These are phyloP conservation scores for Cymodocea nodosa DNA, from an alignment of 116 monocot species.

Conservation along the genomic window DNA sequence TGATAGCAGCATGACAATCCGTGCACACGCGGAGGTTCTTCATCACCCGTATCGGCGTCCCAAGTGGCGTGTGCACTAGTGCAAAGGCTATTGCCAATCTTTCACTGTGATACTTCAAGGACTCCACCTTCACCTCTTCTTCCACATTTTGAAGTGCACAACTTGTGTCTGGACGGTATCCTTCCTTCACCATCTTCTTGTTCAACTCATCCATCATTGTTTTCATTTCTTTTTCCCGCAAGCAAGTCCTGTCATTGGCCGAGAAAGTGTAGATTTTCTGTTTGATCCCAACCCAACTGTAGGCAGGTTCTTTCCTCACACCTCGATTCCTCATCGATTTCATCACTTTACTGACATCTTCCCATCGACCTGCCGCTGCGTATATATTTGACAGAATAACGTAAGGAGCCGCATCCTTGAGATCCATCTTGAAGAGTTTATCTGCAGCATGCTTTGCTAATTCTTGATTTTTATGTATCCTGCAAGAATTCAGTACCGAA, in stretches of 20 bases:
- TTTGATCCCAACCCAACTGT: constrained; percentile 73
- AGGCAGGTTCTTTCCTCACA: constrained; percentile 59
- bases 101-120: constrained; percentile 21
- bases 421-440: constrained; percentile 46
- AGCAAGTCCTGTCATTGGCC: constrained; percentile 25
- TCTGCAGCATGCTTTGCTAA: constrained; percentile 37
- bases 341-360: constrained; percentile 46
- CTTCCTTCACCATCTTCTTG: constrained; percentile 38
- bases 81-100: constrained; percentile 19
- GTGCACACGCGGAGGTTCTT: constrained; percentile 20
- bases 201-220: constrained; percentile 25
- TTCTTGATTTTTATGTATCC: constrained; percentile 48
- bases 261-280: constrained; percentile 34
- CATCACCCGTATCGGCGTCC: constrained; percentile 14
- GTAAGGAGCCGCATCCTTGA: constrained; percentile 48
- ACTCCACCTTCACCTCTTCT: constrained; percentile 13
- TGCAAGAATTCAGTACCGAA: constrained; percentile 61
- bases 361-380: constrained; percentile 55
- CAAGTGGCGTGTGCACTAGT: constrained; percentile 7
- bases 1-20: constrained; percentile 25
- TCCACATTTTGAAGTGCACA: constrained; percentile 19
- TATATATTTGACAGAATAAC: constrained; percentile 75
- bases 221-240: constrained; percentile 23
- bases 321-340: constrained; percentile 65
- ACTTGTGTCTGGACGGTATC: constrained; percentile 24